phyloP scores from a whole-genome alignment of 148 eudicot genomes.

The Heliamphora exappendiculata region DNA sequence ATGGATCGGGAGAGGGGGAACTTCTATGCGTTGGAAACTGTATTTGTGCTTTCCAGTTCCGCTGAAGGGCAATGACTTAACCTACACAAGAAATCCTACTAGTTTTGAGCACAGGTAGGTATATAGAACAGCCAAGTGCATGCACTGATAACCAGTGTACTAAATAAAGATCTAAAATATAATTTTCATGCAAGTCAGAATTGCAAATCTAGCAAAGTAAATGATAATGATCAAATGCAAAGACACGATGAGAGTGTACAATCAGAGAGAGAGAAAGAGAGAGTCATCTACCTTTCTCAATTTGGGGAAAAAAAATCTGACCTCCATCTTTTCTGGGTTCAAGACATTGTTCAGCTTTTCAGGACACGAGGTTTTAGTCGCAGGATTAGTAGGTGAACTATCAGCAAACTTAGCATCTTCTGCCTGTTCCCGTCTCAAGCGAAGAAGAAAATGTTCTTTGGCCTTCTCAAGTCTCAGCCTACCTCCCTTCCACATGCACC shows the following conservation, averaged over 20 bases:
- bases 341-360: constrained; percentile 30
- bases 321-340: constrained; percentile 36
- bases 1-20: constrained; percentile 56
- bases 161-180: background rate
- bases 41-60: constrained; percentile 98
- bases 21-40: constrained; percentile 82
- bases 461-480: constrained; percentile 89
- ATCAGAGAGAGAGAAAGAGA: background rate
- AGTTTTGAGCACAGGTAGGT: background rate
- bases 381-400: constrained; percentile 13
- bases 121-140: background rate
- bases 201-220: background rate
- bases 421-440: constrained; percentile 62
- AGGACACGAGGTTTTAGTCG: constrained; percentile 19
- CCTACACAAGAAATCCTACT: constrained; percentile 31
- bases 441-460: constrained; percentile 67
- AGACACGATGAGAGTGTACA: background rate
- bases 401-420: constrained; percentile 53
- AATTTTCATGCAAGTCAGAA: background rate
- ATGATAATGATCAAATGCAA: background rate
- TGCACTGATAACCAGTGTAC: background rate
- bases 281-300: constrained; percentile 51
- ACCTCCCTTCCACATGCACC: constrained; percentile 97
- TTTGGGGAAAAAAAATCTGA: constrained; percentile 75
- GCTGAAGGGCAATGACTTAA: constrained; percentile 55